Percentiles rank a stretch among this genome's conserved stretches.
phyloP scores from a whole-genome alignment of 2,329 filamentous ascomycete genomes.

The Kalmusia sp. region DNA sequence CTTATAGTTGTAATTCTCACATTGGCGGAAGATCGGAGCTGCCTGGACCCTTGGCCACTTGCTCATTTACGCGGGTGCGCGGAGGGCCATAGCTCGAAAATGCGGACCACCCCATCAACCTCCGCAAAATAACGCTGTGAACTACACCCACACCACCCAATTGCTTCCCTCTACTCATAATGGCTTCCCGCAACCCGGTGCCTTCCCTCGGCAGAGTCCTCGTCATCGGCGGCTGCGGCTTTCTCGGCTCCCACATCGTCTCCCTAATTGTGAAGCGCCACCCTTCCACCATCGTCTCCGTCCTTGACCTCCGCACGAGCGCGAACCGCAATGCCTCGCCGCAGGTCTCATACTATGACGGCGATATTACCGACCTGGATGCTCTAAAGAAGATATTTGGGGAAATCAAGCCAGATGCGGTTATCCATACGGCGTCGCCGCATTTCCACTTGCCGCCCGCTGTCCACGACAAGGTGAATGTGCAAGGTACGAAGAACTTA shows the following conservation, averaged over 20 bases:
- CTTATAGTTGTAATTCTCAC: too few relatives aligned
- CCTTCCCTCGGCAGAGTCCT: conserved; percentile 54
- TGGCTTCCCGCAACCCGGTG: conserved; percentile 10
- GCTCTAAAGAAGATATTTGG: conserved; percentile 51
- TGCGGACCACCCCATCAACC: not conserved
- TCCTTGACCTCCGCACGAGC: conserved; percentile 55
- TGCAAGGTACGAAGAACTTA: conserved; percentile 58
- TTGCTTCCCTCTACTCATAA: conserved; percentile 22
- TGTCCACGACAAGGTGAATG: conserved; percentile 59
- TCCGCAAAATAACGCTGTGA: not conserved
- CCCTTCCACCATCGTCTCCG: conserved; percentile 53
- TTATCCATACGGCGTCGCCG: conserved; percentile 60
- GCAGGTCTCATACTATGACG: conserved; percentile 57
- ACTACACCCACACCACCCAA: conserved; percentile 21
- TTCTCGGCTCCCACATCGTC: conserved; percentile 60
- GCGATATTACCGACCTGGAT: conserved; percentile 57
- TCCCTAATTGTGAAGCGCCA: conserved; percentile 50
- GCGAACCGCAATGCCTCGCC: conserved; percentile 48
- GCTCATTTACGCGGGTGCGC: too few relatives aligned
- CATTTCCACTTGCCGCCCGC: conserved; percentile 47
- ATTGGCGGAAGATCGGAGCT: not conserved
- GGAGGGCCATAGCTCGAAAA: conserved; percentile 1
- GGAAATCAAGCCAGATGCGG: conserved; percentile 53
- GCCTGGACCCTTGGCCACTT: not conserved
- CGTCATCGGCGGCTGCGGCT: conserved; percentile 60